Evolutionary conservation across 805 yeast species (phyloP), one percentile per base, ranked within the genome.

Genomic region (Teunomyces atbi): DNA sequence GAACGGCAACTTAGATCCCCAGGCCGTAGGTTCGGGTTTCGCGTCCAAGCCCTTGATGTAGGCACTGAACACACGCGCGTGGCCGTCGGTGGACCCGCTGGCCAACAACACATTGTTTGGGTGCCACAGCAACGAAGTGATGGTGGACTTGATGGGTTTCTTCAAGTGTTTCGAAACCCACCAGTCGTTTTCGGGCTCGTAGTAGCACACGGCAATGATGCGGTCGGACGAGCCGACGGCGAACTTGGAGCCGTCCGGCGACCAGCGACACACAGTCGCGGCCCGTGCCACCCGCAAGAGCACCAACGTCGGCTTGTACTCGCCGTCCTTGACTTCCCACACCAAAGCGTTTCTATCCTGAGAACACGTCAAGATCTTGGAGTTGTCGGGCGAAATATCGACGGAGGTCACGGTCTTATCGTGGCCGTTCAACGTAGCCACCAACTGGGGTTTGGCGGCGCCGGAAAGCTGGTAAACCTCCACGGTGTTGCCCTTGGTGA

Each of bases 161-260:
- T 91, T 91, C 68, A 94, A 86, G 71, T 92, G 99, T 68, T 92
- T 92, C 11, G 98, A 89, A 43, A 94, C 91, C 99, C 99, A 94
- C 99, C 99, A 94, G 65, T 94, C 96, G 65, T 92, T 94, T 59
- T 90, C 97, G 51, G 77, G 86, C 69, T 94, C 99, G 64, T 86
- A 94, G 71, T 91, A 94, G 73, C 99, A 94, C 42, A 94, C 87
- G 7, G 98, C 97, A 66, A 94, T 84, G 52, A 87, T 86, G 49
- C 98, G 76, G 38, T 96, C 97, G 40, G 96, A 89, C 2, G 96
- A 87, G 0, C 97, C 99, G 41, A 92, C 98, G 1, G 99, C 99
- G 68, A 94, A 94, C 72, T 94, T 94, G 61, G 71, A 72, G n/a
- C 97, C 98, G 56, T 79, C 81, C 16, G 98, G 97, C 7, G 96